These are phyloP conservation scores for Peniophora sp. DNA, from an alignment of 1,284 basidiomycete genomes.

Conservation along the genomic window DNA sequence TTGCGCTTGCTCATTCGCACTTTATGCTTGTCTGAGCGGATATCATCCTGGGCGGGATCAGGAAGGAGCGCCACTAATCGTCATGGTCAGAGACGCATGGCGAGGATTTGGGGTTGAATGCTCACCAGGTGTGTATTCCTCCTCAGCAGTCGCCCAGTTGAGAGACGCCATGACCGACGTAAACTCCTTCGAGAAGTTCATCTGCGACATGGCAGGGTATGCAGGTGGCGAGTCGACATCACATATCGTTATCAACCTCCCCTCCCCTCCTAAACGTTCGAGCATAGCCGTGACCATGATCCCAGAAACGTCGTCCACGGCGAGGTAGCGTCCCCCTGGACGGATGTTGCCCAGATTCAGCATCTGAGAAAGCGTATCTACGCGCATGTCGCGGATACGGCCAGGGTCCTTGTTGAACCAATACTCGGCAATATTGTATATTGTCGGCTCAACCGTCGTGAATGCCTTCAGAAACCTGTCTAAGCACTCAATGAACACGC, in stretches of 20 bases:
- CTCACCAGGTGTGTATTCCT: slow-evolving; percentile 65
- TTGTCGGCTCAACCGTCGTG: slow-evolving; percentile 81
- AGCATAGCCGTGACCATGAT: slow-evolving; percentile 82
- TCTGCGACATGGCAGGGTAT: slow-evolving; percentile 76
- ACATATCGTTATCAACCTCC: slow-evolving; percentile 79
- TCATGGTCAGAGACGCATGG: slow-evolving; percentile 1
- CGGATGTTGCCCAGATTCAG: slow-evolving; percentile 78
- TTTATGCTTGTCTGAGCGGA: slow-evolving; percentile 62
- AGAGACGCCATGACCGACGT: slow-evolving; percentile 58
- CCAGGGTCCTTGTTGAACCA: slow-evolving; percentile 80
- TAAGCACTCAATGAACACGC: slow-evolving; percentile 23
- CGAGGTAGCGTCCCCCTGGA: slow-evolving; percentile 83
- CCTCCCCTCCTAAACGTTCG: slow-evolving; percentile 81
- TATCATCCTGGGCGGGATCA: slow-evolving; percentile 44
- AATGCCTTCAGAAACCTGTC: slow-evolving; percentile 79
- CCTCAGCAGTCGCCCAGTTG: slow-evolving; percentile 89
- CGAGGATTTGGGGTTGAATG: slow-evolving; percentile 9
- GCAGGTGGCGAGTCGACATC: slow-evolving; percentile 92
- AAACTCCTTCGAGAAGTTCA: slow-evolving; percentile 75
- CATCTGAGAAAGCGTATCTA: slow-evolving; percentile 87
- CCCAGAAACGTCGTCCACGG: slow-evolving; percentile 90
- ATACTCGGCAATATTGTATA: slow-evolving; percentile 85
- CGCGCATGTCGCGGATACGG: slow-evolving; percentile 79
- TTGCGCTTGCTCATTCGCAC: slow-evolving; percentile 67
- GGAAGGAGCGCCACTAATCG: slow-evolving; percentile 47